Evolutionary conservation across 768 basidiomycete species (phyloP), one percentile per base, ranked within the genome.

Genomic region (Lepiota brunneoincarnata): DNA sequence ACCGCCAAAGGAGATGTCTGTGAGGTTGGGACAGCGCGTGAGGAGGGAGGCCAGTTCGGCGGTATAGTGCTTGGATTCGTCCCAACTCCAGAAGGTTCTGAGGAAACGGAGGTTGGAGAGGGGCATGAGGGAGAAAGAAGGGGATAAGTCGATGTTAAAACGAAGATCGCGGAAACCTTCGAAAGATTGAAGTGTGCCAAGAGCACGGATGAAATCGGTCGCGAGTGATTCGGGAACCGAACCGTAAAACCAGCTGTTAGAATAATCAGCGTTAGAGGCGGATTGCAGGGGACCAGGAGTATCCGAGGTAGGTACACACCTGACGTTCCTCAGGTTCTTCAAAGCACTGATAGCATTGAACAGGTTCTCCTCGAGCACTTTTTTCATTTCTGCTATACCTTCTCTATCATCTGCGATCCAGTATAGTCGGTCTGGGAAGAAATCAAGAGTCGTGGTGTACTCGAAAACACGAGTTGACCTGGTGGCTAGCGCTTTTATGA

Each of bases 41-140:
- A 52, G n/a, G 15, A 52, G 43, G 6, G 51, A 44, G 2, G 51
- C 34, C 14, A 52, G 18, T 36, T 52, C 51, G 36, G 34, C 7
- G 4, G 36, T 17, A 35, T 44, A 34, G 17, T 23, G 10, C 10
- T 44, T 24, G 7, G 42, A 15, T 52, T 20, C 44, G 14, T 18
- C 42, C 40, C 18, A 34, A 42, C 24, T 17, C 42, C 42, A 45
- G 34, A 35, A 18, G 6, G n/a, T 26, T 24, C 21, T 31, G 12
- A 52, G 18, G 2, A 23, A 17, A 11, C 15, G 35, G 41, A 52
- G 51, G 31, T 52, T 52, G 14, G 41, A 42, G 9, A 52, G 10
- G 23, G 51, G 51, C 20, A 37, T 23, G 14, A 52, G 51, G 4
- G 42, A 37, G 42, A 52, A 36, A 18, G 51, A 45, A 15, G 34